These are phyloP conservation scores for Xerophyta viscosa DNA, from an alignment of 106 monocot genomes.

Conservation along the genomic window DNA sequence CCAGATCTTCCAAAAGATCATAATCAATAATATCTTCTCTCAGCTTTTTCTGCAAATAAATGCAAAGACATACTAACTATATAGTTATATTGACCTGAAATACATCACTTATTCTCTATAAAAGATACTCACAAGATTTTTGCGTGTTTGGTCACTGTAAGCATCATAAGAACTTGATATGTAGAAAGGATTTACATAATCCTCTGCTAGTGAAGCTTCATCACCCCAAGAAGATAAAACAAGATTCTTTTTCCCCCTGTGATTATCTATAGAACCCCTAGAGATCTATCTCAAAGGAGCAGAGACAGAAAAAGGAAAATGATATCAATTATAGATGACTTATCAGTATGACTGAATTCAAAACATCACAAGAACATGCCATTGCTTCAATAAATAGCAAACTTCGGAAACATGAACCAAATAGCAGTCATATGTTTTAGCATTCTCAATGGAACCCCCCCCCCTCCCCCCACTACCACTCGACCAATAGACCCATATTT, in stretches of 20 bases:
- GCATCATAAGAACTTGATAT: constrained; percentile 31
- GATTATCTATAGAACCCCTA: constrained; percentile 53
- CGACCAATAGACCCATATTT: too few species aligned
- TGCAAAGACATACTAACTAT: not conserved
- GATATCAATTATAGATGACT: too few species aligned
- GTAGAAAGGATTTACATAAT: constrained; percentile 79
- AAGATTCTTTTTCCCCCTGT: constrained; percentile 80
- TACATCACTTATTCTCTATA: not conserved
- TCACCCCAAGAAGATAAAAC: constrained; percentile 93
- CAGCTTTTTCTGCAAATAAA: constrained; percentile 60
- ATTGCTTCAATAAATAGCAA: too few species aligned
- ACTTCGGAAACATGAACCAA: too few species aligned
- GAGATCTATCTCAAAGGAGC: constrained; percentile 27
- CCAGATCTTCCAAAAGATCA: constrained; percentile 94
- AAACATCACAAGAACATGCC: too few species aligned
- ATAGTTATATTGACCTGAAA: too few species aligned
- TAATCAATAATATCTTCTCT: constrained; percentile 93
- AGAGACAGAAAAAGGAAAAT: too few species aligned
- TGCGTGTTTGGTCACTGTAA: constrained; percentile 67
- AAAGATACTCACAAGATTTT: constrained; percentile 59
- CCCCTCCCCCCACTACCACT: too few species aligned
- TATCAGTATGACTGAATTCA: too few species aligned
- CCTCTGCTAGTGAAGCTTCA: constrained; percentile 56
- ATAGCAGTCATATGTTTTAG: too few species aligned
- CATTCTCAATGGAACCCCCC: too few species aligned